Base-by-base conservation (phyloP, 2,329 filamentous ascomycete genomes). In the Fusarium pilosicola region DNA sequence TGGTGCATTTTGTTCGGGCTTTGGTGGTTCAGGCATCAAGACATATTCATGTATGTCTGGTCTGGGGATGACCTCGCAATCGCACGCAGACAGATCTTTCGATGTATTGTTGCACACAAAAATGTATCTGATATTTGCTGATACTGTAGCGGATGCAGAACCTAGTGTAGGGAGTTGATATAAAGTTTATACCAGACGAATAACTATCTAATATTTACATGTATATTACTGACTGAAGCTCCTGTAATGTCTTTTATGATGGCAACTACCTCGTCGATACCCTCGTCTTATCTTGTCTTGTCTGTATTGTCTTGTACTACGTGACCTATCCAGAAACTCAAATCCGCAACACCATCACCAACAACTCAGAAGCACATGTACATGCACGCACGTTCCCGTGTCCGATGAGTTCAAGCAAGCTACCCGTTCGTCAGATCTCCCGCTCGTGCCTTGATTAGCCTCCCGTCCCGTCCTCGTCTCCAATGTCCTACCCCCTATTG, bases 321-420 rank as follows among this genome's bases (percentile, higher is more conserved):
- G 39, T 55, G 60, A 30, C 65, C 59, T 62, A 56, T 56, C 41
- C 61, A 57, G 45, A 36, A 26, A 54, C 51, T 28, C 51, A 45
- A 22, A n/a, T 36, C 34, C 18, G 32, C 42, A 38, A 62, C 55
- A 51, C 39, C 63, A 52, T 59, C 62, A 67, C 34, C 62, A 58
- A 69, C 60, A 73, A 65, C 65, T 62, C 71, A 73, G 57, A 42
- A 64, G 62, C 62, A 48, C 48, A 56, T 65, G n/a, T 62, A 67
- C 51, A 77, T 30, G 57, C 65, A 75, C 65, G 74, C 75, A 77
- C 71, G 75, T 74, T 77, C 76, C 76, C 76, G 76, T 77, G 76
- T 75, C 76, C 76, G 76, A 78, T 78, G 74, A 76, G 69, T 69
- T 73, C 73, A 78, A 74, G 74, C 76, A 77, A 38, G 66, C 76